phyloP scores from a whole-genome alignment of 192 early-diverging fungal species.

The Geosiphon pyriformis region DNA sequence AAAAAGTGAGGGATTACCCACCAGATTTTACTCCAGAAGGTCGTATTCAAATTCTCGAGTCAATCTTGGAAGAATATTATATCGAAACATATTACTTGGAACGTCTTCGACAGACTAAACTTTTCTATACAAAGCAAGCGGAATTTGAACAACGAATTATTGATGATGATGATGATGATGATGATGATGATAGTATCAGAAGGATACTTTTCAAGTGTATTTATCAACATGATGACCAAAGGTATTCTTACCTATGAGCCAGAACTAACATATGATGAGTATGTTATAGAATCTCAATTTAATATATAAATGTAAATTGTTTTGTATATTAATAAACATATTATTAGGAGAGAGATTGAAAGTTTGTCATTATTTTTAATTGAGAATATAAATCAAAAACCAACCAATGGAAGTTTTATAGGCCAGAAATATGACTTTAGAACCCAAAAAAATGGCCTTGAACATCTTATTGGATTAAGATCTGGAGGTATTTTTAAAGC shows the following conservation, averaged over 20 bases:
- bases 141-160: too few species aligned
- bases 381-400: neutral
- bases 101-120: too few species aligned
- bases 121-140: too few species aligned
- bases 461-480: neutral
- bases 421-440: conserved; percentile 5
- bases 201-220: neutral
- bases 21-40: too few species aligned
- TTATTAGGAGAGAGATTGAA: conserved; percentile 1
- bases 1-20: too few species aligned
- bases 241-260: neutral
- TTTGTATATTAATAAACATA: neutral
- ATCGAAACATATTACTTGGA: too few species aligned
- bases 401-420: neutral
- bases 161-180: too few species aligned
- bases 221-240: neutral
- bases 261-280: neutral
- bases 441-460: neutral
- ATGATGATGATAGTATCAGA: too few species aligned
- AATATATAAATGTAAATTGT: neutral
- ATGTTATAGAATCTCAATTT: neutral
- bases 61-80: too few species aligned
- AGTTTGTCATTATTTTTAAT: neutral
- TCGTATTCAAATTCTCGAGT: too few species aligned
- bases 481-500: neutral